These are phyloP conservation scores for Conticribra weissflogii DNA, from an alignment of 108 stramenopile genomes.

Conservation along the genomic window DNA sequence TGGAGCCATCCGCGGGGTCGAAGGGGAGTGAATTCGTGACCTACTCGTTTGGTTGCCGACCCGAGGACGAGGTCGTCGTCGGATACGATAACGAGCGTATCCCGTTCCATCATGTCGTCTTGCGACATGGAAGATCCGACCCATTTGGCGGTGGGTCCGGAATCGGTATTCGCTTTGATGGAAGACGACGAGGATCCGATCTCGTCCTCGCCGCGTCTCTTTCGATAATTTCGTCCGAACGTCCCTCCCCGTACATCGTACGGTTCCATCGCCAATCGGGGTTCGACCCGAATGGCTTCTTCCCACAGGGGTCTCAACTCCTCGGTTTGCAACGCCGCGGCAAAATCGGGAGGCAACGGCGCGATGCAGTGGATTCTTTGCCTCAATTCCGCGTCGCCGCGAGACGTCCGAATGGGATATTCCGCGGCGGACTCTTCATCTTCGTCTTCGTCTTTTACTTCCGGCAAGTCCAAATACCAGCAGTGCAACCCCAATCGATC, in stretches of 20 bases:
- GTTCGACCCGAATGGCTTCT: slow-evolving; percentile 36
- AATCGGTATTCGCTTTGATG: too few relatives aligned
- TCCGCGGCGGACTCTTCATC: neutral
- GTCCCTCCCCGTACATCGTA: slow-evolving; percentile 61
- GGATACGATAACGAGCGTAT: slow-evolving; percentile 86
- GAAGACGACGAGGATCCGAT: too few relatives aligned
- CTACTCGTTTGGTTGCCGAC: slow-evolving; percentile 68
- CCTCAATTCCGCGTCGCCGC: neutral
- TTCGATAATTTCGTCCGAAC: slow-evolving; percentile 52
- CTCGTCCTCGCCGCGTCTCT: slow-evolving; percentile 1
- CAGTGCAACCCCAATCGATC: slow-evolving; percentile 72
- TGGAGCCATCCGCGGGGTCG: slow-evolving; percentile 88
- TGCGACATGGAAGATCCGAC: slow-evolving; percentile 76
- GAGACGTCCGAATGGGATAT: too few relatives aligned
- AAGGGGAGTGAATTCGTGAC: slow-evolving; percentile 68
- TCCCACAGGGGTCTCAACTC: slow-evolving; percentile 46
- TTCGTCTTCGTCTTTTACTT: slow-evolving; percentile 6
- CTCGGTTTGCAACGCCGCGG: slow-evolving; percentile 21
- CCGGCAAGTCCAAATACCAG: slow-evolving; percentile 55
- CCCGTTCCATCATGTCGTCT: slow-evolving; percentile 80
- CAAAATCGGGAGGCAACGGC: slow-evolving; percentile 51
- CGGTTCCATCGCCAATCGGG: slow-evolving; percentile 41
- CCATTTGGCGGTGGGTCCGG: slow-evolving; percentile 52
- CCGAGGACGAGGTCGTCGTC: slow-evolving; percentile 81
- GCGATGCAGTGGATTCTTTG: slow-evolving; percentile 40